phyloP scores from a whole-genome alignment of 148 eudicot genomes.

The Persicaria maculosa region DNA sequence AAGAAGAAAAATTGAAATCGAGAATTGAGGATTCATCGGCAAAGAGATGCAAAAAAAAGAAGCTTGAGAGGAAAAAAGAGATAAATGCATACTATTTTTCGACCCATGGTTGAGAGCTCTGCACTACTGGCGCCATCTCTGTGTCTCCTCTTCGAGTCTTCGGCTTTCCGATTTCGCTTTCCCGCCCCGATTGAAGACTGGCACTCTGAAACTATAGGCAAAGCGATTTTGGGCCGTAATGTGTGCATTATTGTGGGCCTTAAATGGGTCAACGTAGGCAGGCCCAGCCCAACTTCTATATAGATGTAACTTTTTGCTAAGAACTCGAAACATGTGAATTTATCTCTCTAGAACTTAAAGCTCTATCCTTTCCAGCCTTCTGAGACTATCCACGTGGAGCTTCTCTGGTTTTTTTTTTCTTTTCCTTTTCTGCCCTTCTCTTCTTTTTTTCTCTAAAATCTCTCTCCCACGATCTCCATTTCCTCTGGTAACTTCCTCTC shows the following conservation, averaged over 20 bases:
- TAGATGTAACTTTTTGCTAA: no score
- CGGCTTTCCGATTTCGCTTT: conserved; percentile 11
- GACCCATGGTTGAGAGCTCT: conserved; percentile 88
- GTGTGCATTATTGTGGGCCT: background rate
- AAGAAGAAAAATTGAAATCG: background rate
- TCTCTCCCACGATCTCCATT: no score
- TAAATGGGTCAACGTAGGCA: background rate
- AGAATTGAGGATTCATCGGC: background rate
- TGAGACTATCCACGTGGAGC: no score
- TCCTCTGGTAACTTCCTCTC: no score
- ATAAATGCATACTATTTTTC: conserved; percentile 71
- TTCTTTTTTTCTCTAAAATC: no score
- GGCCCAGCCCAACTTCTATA: background rate
- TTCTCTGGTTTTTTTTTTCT: no score
- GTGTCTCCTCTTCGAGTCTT: conserved; percentile 9
- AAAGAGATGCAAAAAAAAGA: background rate
- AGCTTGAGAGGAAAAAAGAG: background rate
- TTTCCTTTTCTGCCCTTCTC: no score
- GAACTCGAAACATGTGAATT: no score
- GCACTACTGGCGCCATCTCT: conserved; percentile 76
- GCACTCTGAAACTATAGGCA: background rate
- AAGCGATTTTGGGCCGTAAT: conserved; percentile 3
- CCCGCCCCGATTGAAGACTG: conserved; percentile 27
- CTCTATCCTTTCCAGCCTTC: no score
- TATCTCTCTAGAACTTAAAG: no score